These are phyloP conservation scores for Fistulifera solaris DNA, from an alignment of 108 stramenopile genomes.

Conservation along the genomic window DNA sequence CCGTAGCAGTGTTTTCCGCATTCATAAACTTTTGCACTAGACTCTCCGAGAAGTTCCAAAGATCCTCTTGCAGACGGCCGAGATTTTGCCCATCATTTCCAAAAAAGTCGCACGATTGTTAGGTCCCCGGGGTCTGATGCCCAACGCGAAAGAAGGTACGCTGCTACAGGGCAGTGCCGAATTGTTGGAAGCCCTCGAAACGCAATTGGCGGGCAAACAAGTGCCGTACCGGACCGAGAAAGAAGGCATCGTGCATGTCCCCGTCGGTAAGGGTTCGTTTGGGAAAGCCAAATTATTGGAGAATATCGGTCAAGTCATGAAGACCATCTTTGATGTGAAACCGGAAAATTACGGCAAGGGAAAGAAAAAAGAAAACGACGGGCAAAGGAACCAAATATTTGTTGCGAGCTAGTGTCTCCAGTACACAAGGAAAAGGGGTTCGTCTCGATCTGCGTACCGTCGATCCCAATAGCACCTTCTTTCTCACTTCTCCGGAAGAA, in stretches of 20 bases:
- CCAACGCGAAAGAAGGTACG: slow-evolving; percentile 91
- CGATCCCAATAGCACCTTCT: slow-evolving; percentile 65
- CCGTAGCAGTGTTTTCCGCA: too few species aligned
- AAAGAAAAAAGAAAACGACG: slow-evolving; percentile 18
- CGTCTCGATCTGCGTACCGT: slow-evolving; percentile 67
- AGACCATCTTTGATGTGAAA: slow-evolving; percentile 52
- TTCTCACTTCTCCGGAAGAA: slow-evolving; percentile 33
- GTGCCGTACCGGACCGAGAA: slow-evolving; percentile 84
- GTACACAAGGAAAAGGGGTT: slow-evolving; percentile 58
- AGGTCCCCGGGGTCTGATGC: slow-evolving; percentile 95
- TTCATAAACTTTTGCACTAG: too few species aligned
- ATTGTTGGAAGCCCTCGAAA: slow-evolving; percentile 34
- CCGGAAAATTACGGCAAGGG: slow-evolving; percentile 67
- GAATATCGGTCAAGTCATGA: slow-evolving; percentile 60
- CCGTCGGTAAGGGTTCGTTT: slow-evolving; percentile 82
- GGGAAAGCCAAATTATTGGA: slow-evolving; percentile 53
- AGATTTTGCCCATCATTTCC: slow-evolving; percentile 69
- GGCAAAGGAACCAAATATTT: slow-evolving; percentile 67
- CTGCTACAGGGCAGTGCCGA: slow-evolving; percentile 50
- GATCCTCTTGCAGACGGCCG: slow-evolving; percentile 85
- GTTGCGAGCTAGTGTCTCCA: slow-evolving; percentile 52
- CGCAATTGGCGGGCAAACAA: slow-evolving; percentile 59
- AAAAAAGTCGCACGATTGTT: slow-evolving; percentile 72
- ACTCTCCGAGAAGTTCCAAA: too few species aligned
- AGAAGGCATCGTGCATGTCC: slow-evolving; percentile 78